Percentiles rank a stretch among this genome's conserved stretches.
Conservation (phyloP, 805 yeast species). For the Starmerella etchellsii region DNA sequence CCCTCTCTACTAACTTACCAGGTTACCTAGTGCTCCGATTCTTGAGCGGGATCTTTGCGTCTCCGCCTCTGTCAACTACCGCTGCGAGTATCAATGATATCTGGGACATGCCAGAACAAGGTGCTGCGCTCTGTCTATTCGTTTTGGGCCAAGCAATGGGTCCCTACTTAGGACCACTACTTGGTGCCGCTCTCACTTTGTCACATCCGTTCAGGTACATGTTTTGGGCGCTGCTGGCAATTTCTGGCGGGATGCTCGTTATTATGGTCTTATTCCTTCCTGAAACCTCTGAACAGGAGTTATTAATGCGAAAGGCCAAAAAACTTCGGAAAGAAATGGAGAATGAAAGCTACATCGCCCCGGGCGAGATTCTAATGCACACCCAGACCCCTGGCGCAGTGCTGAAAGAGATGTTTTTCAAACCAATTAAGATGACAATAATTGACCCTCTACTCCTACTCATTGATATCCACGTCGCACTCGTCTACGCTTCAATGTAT, state of each 20-base stretch:
- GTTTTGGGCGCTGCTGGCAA: conserved; percentile 38
- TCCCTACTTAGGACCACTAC: conserved; percentile 43
- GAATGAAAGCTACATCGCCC: conserved; percentile 7
- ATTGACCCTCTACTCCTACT: conserved; percentile 44
- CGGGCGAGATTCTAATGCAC: conserved; percentile 14
- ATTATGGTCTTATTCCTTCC: conserved; percentile 34
- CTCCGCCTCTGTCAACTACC: conserved; percentile 46
- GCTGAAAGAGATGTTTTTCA: conserved; percentile 16
- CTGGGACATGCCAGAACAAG: conserved; percentile 31
- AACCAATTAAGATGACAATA: conserved; percentile 36
- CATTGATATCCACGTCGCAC: conserved; percentile 39
- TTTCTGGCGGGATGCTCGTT: conserved; percentile 29
- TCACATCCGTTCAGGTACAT: conserved; percentile 41
- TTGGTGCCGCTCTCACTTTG: conserved; percentile 40
- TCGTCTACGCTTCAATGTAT: conserved; percentile 41
- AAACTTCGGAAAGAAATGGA: conserved; percentile 36
- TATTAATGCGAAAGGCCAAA: conserved; percentile 36
- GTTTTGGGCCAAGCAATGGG: conserved; percentile 42
- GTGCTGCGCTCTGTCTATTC: conserved; percentile 41
- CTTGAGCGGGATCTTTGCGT: conserved; percentile 42
- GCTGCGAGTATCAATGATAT: conserved; percentile 47
- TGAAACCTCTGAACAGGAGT: conserved; percentile 36
- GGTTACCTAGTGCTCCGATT: conserved; percentile 41
- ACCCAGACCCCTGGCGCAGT: conserved; percentile 2
- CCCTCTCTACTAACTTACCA: conserved; percentile 38